Evolutionary conservation across 352 stramenopile genomes (phyloP).

Genomic region (Globisporangium barbulae): DNA sequence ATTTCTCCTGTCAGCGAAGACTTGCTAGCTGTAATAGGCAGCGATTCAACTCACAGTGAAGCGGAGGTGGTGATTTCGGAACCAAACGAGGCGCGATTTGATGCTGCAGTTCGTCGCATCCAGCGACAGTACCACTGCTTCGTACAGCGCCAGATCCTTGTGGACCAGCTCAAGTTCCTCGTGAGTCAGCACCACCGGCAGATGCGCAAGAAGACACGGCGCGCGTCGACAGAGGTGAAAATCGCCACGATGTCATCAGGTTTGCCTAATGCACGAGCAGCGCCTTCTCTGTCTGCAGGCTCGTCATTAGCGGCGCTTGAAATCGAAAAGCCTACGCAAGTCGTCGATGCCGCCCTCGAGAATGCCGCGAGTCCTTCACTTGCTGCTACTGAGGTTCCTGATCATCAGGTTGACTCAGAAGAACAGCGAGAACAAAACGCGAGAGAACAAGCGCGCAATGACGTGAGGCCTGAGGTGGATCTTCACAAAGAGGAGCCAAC

Average conservation of each 20-base stretch:
- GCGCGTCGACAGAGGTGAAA: constrained; percentile 8
- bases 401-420: background rate
- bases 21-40: background rate
- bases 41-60: background rate
- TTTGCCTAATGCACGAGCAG: background rate
- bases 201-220: constrained; percentile 21
- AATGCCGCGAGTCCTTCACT: background rate
- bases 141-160: constrained; percentile 24
- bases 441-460: background rate
- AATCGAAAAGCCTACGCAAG: background rate
- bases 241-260: background rate
- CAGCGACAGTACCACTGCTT: constrained; percentile 42
- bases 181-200: constrained; percentile 31
- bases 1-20: background rate
- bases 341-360: background rate
- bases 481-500: background rate
- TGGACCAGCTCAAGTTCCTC: constrained; percentile 41
- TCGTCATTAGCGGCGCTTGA: background rate
- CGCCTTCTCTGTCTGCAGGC: background rate
- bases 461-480: background rate
- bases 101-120: constrained; percentile 14
- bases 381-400: background rate
- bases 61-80: background rate
- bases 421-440: background rate
- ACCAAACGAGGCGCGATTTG: background rate